Base-by-base conservation (phyloP, 805 yeast species). In the Hanseniaspora lachancei region DNA sequence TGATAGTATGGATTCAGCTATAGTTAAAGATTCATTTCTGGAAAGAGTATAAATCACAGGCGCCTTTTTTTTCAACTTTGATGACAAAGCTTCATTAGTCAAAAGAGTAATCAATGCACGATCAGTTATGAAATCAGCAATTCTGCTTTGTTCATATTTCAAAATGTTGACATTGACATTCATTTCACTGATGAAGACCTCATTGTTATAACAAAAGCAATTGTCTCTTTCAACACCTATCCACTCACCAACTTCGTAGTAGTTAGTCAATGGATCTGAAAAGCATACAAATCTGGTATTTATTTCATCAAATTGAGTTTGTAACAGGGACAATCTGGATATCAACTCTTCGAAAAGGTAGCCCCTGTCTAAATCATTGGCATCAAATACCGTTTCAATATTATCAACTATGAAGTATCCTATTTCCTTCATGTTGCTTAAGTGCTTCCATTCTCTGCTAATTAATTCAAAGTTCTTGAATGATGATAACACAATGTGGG, bases 191-290 rank as follows among this genome's bases (percentile, higher is more conserved):
- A 95, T 81, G 18, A 80, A 75, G 64, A 39, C 9, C 3, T n/a
- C 29, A 27, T 51, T 51, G 32, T 21, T n/a, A 36, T 84, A 89
- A 62, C 88, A 89, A 71, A 74, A 87, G 6, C 82, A 73, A 49
- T 79, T 73, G 21, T 68, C 70, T 62, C 80, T 82, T 1, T 75
- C 61, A 27, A 84, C 82, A 2, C 93, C 95, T 32, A 93, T 68
- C 96, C 97, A 93, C 54, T 83, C 86, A 1, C 86, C 91, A 57
- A 89, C 68, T 60, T 87, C 96, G 52, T 79, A 74, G 3, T 84
- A 86, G 63, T 82, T 85, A 0, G 93, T 80, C 41, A 91, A 66
- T 1, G 95, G 79, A 0, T 80, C 74, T 0, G 86, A 74, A 24
- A 91, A 69, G 0, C 80, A 89, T n/a, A 91, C 77, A 27, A 89